Evolutionary conservation across 495 filamentous ascomycete genomes (phyloP).

Genomic region (Lichina pygmaea): DNA sequence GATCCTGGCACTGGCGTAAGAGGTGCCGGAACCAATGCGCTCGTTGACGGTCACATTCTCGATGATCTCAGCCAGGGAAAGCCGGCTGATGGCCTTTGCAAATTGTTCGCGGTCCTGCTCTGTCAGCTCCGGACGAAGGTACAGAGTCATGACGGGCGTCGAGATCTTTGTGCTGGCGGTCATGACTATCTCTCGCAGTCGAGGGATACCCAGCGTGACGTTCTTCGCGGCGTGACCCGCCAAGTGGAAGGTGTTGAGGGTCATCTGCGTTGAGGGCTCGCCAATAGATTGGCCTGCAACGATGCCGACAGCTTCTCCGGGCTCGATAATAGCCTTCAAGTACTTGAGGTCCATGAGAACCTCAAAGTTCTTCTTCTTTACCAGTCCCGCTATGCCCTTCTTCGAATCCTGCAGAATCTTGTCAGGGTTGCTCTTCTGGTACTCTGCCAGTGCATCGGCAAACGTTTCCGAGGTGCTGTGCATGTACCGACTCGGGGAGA

Average conservation of each 20-base stretch:
- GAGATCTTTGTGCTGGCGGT: constrained; percentile 69
- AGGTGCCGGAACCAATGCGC: constrained; percentile 36
- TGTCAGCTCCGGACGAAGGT: constrained; percentile 44
- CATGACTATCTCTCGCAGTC: constrained; percentile 95
- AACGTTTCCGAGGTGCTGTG: constrained; percentile 83
- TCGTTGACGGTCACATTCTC: constrained; percentile 63
- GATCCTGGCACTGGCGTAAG: constrained; percentile 44
- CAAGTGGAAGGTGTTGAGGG: constrained; percentile 98
- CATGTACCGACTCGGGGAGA: constrained; percentile 46
- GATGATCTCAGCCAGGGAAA: constrained; percentile 64
- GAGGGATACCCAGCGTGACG: constrained; percentile 93
- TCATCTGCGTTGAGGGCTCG: constrained; percentile 98
- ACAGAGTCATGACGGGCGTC: constrained; percentile 78
- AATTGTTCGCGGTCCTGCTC: constrained; percentile 47
- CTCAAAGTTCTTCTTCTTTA: constrained; percentile 52
- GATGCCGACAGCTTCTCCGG: constrained; percentile 93
- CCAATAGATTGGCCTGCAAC: constrained; percentile 91
- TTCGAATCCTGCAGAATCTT: constrained; percentile 56
- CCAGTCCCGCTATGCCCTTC: constrained; percentile 21
- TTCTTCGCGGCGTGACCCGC: constrained; percentile 96
- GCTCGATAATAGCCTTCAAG: constrained; percentile 74
- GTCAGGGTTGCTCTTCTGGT: constrained; percentile 51
- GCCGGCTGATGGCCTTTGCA: constrained; percentile 74
- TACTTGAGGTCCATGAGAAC: constrained; percentile 75
- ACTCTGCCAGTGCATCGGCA: constrained; percentile 26